These are phyloP conservation scores for Pichia cephalocereana DNA, from an alignment of 805 yeast genomes.

Conservation along the genomic window DNA sequence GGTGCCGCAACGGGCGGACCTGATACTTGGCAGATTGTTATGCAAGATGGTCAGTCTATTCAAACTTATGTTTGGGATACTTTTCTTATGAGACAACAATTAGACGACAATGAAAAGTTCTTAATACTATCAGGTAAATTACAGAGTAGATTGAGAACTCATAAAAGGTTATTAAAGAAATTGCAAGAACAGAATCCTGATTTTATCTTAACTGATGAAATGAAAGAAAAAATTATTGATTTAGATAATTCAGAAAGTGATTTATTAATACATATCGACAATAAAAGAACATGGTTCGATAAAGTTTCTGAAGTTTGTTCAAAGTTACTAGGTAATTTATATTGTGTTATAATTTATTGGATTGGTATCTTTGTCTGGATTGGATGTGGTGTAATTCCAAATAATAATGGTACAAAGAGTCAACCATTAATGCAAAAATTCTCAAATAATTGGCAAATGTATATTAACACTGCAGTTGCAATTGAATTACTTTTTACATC, in stretches of 20 bases:
- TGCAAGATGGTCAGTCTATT: slow-evolving; percentile 34
- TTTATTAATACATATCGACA: slow-evolving; percentile 7
- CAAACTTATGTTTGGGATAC: slow-evolving; percentile 33
- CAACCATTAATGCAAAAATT: slow-evolving; percentile 16
- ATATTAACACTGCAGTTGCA: slow-evolving; percentile 34
- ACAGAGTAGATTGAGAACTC: slow-evolving; percentile 23
- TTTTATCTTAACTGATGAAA: background rate
- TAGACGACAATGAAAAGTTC: slow-evolving; percentile 22
- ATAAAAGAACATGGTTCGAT: slow-evolving; percentile 26
- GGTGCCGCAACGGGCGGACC: slow-evolving; percentile 24
- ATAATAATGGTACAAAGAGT: slow-evolving; percentile 4
- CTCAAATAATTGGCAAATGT: slow-evolving; percentile 32
- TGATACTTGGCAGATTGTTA: slow-evolving; percentile 31
- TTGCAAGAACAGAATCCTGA: background rate
- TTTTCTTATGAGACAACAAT: slow-evolving; percentile 32
- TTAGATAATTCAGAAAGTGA: background rate
- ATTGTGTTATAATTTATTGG: slow-evolving; percentile 28
- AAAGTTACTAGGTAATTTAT: slow-evolving; percentile 25
- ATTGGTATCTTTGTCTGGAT: slow-evolving; percentile 31
- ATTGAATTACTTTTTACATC: slow-evolving; percentile 28
- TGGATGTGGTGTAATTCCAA: slow-evolving; percentile 26
- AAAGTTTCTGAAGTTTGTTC: slow-evolving; percentile 20
- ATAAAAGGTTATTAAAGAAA: slow-evolving; percentile 10
- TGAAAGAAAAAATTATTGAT: background rate
- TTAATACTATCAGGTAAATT: slow-evolving; percentile 20